phyloP scores from a whole-genome alignment of 441 rosid genomes.

The Gossypium trilobum region DNA sequence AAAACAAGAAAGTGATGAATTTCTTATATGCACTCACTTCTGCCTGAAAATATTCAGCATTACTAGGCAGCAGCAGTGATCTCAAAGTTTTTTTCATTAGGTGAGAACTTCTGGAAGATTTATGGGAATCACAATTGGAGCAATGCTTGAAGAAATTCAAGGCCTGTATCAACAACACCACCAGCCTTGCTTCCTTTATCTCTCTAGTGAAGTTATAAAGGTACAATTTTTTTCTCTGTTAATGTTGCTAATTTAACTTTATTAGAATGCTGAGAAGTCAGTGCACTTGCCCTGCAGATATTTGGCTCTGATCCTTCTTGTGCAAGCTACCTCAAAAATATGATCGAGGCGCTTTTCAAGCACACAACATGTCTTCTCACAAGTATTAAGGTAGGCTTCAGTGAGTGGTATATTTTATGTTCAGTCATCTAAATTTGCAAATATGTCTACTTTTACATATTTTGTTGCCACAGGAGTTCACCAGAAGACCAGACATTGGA shows the following conservation, averaged over 20 bases:
- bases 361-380: conserved; percentile 80
- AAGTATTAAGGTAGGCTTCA: conserved; percentile 58
- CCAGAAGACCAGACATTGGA: conserved; percentile 85
- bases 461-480: conserved; percentile 62
- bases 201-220: conserved; percentile 91
- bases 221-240: conserved; percentile 23
- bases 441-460: conserved; percentile 7
- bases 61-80: conserved; percentile 1
- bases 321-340: conserved; percentile 69
- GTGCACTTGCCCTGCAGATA: conserved; percentile 45
- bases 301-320: conserved; percentile 95
- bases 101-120: conserved; percentile 93
- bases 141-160: conserved; percentile 88
- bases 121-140: conserved; percentile 88
- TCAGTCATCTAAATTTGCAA: conserved; percentile 2
- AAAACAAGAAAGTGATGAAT: neutral
- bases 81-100: conserved; percentile 30
- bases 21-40: neutral
- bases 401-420: neutral
- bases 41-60: conserved; percentile 3
- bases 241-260: neutral
- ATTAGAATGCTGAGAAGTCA: conserved; percentile 14
- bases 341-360: conserved; percentile 81
- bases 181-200: conserved; percentile 95
- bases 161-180: conserved; percentile 84